A percentile compares a stretch with the other conserved stretches of the same genome.
phyloP scores from a whole-genome alignment of 257 asterid genomes.

The Echium plantagineum region DNA sequence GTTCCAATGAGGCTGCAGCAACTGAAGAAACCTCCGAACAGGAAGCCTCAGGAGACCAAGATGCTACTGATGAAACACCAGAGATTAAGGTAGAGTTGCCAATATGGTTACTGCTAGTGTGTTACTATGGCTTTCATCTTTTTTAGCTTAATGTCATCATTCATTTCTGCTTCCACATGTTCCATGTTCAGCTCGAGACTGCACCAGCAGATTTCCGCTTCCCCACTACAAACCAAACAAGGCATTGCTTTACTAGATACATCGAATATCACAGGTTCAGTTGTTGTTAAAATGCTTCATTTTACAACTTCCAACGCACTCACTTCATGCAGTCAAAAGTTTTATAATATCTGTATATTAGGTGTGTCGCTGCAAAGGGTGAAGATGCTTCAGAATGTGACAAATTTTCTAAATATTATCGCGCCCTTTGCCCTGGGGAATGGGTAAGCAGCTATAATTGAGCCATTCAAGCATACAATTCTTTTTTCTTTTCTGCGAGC shows the following conservation, averaged over 20 bases:
- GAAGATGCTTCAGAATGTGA: not conserved
- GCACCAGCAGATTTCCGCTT: constrained; percentile 97
- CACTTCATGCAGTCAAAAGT: not conserved
- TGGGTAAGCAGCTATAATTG: not conserved
- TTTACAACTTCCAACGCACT: not conserved
- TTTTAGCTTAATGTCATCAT: constrained; percentile 8
- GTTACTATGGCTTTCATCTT: constrained; percentile 4
- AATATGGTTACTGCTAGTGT: constrained; percentile 57
- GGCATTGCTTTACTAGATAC: constrained; percentile 95
- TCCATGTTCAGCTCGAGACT: constrained; percentile 62
- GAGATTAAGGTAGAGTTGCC: constrained; percentile 26
- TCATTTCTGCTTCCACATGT: not conserved
- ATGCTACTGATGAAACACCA: constrained; percentile 24
- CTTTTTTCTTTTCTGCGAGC: too few species aligned
- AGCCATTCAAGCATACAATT: not conserved
- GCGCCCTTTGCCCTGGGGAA: constrained; percentile 1
- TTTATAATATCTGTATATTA: not conserved
- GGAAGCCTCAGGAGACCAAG: constrained; percentile 36
- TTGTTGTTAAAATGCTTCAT: not conserved
- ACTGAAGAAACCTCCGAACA: constrained; percentile 43
- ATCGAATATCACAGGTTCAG: constrained; percentile 81
- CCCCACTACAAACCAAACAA: constrained; percentile 91
- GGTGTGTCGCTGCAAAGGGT: not conserved
- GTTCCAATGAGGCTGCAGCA: constrained; percentile 19
- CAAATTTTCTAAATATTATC: not conserved